Evolutionary conservation across 176 grass and related monocot species (phyloP).

Genomic region (Ensete glaucum): DNA sequence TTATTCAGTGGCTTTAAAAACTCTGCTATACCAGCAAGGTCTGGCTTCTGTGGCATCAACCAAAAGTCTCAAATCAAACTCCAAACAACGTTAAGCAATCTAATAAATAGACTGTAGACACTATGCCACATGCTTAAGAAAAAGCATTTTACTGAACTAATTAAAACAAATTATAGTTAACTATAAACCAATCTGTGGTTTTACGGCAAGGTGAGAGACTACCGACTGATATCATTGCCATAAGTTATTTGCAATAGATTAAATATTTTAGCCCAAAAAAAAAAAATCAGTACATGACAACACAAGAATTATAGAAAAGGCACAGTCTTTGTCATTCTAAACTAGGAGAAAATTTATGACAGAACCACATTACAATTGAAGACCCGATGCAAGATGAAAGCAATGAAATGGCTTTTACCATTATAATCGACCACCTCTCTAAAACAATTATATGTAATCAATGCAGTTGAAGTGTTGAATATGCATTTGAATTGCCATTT

Average conservation of each 20-base stretch:
- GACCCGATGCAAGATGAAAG: too few species aligned
- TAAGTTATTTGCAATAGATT: not conserved
- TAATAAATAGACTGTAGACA: not conserved
- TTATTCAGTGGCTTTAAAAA: slow-evolving; percentile 83
- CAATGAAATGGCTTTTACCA: too few species aligned
- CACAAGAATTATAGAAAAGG: too few species aligned
- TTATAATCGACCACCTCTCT: not conserved
- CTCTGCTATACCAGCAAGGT: slow-evolving; percentile 42
- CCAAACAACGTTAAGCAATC: not conserved
- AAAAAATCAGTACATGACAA: not conserved
- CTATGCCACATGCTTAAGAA: too few species aligned
- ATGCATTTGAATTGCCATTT: not conserved
- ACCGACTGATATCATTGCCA: not conserved
- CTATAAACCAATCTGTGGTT: not conserved
- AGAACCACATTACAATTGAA: too few species aligned
- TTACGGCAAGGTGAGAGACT: not conserved
- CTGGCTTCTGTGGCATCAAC: slow-evolving; percentile 65
- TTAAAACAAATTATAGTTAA: too few species aligned
- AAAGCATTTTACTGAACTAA: too few species aligned
- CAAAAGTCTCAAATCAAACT: slow-evolving; percentile 15
- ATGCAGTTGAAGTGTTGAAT: not conserved
- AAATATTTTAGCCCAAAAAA: not conserved
- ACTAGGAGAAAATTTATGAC: not conserved
- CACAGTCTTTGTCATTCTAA: not conserved
- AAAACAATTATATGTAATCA: not conserved